phyloP scores from a whole-genome alignment of 1,284 basidiomycete genomes.

The Trametes polyzona region DNA sequence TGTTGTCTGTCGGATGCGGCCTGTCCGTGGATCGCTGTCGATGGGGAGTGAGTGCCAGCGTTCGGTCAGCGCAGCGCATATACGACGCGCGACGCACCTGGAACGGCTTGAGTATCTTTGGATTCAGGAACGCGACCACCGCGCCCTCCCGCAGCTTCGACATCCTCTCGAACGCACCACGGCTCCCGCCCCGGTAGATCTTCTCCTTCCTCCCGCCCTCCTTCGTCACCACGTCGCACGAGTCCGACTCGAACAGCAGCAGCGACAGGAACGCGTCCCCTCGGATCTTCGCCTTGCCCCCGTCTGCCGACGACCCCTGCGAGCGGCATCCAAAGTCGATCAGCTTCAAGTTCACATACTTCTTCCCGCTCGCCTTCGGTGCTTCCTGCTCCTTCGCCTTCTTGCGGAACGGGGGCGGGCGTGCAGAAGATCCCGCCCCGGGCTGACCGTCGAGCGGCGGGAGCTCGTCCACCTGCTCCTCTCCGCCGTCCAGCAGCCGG shows the following conservation, averaged over 20 bases:
- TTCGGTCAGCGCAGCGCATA: background rate
- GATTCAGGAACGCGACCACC: constrained; percentile 90
- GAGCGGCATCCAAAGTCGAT: constrained; percentile 76
- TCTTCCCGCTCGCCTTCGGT: constrained; percentile 61
- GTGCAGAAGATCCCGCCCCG: constrained; percentile 21
- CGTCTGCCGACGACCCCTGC: constrained; percentile 51
- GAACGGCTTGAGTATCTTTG: constrained; percentile 83
- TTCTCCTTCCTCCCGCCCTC: constrained; percentile 58
- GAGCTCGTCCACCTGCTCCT: constrained; percentile 33
- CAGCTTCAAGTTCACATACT: constrained; percentile 88
- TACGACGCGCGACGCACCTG: constrained; percentile 59
- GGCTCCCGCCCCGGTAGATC: constrained; percentile 84
- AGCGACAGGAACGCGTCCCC: constrained; percentile 87
- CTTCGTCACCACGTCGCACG: constrained; percentile 54
- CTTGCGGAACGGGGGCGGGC: constrained; percentile 36
- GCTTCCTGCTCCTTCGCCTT: constrained; percentile 41
- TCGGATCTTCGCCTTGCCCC: constrained; percentile 57
- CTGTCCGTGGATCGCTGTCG: constrained; percentile 52
- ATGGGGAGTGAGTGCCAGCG: background rate
- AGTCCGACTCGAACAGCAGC: constrained; percentile 88
- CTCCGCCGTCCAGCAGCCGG: constrained; percentile 41
- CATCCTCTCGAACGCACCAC: constrained; percentile 89
- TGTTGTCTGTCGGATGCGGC: constrained; percentile 80
- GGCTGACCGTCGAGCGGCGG: constrained; percentile 24
- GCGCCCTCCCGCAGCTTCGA: constrained; percentile 87